Evolutionary conservation across 345 rosid species (phyloP).

Genomic region (Salix udensis): DNA sequence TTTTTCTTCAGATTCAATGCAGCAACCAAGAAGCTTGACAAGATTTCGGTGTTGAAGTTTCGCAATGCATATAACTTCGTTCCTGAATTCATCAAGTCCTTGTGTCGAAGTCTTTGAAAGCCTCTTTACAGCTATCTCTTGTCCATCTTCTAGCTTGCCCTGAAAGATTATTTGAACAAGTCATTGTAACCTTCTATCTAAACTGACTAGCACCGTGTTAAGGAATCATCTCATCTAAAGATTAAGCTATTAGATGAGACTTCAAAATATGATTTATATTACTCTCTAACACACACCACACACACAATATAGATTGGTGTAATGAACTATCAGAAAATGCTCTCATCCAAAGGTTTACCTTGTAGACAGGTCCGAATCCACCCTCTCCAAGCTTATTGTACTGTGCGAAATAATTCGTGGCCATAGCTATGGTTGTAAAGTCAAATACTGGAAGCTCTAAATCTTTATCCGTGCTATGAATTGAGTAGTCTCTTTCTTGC

Average conservation of each 20-base stretch:
- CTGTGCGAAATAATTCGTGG: conserved; percentile 6
- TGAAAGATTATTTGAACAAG: conserved; percentile 1
- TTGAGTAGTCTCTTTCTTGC: conserved; percentile 2
- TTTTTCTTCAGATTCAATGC: conserved; percentile 21
- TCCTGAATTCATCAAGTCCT: conserved; percentile 25
- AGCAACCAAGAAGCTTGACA: conserved; percentile 30
- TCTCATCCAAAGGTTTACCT: conserved; percentile 1
- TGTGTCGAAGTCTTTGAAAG: conserved; percentile 30
- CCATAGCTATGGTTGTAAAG: conserved; percentile 13
- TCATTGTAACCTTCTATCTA: background rate
- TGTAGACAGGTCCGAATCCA: conserved; percentile 28
- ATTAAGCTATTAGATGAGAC: too few relatives aligned
- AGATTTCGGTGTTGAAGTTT: conserved; percentile 34
- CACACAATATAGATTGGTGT: too few relatives aligned
- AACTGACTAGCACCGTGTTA: background rate
- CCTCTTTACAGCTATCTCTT: conserved; percentile 39
- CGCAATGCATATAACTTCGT: conserved; percentile 29
- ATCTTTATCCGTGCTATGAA: conserved; percentile 5
- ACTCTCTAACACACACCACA: too few relatives aligned
- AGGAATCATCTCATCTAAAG: too few relatives aligned
- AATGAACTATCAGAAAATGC: background rate
- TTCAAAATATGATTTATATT: too few relatives aligned
- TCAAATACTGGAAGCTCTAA: conserved; percentile 26
- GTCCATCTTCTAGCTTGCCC: conserved; percentile 31
- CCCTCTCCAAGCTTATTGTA: conserved; percentile 28